Percentiles rank a stretch among this genome's conserved stretches.
These are phyloP conservation scores for Aristolochia californica DNA, from an alignment of 164 flowering plant species.

Conservation along the genomic window DNA sequence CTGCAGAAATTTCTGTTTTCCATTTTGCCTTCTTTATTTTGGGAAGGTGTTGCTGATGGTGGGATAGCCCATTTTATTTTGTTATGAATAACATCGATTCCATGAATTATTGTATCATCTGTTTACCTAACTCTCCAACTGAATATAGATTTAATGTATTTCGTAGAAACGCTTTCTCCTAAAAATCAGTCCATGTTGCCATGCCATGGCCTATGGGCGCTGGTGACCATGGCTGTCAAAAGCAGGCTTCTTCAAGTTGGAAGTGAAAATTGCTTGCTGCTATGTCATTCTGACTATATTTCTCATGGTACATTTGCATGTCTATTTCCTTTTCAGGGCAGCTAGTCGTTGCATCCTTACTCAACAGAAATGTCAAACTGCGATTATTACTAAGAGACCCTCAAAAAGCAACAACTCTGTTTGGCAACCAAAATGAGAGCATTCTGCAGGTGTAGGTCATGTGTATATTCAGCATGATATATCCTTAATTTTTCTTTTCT, in stretches of 20 bases:
- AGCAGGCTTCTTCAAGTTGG: neutral
- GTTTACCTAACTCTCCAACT: neutral
- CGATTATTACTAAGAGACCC: slow-evolving; percentile 67
- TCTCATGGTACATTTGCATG: neutral
- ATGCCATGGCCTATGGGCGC: too few species aligned
- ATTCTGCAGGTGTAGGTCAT: slow-evolving; percentile 41
- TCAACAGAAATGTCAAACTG: slow-evolving; percentile 52
- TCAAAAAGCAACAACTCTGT: slow-evolving; percentile 54
- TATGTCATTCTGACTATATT: neutral
- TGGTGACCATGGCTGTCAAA: neutral
- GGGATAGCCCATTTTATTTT: too few species aligned
- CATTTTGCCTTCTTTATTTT: too few species aligned
- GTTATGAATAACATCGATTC: too few species aligned
- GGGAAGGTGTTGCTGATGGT: too few species aligned
- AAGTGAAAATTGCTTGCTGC: too few species aligned
- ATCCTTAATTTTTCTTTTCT: neutral
- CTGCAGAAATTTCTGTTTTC: too few species aligned
- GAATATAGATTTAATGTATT: neutral
- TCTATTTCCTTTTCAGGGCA: slow-evolving; percentile 50
- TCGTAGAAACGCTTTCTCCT: neutral
- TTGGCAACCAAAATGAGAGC: slow-evolving; percentile 70
- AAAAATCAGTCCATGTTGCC: too few species aligned
- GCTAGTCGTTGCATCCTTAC: slow-evolving; percentile 81
- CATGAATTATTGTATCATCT: neutral
- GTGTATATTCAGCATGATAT: neutral